A percentile compares a stretch with the other conserved stretches of the same genome.
These are phyloP conservation scores for Urostyla sp. DNA, from an alignment of 73 alveolate species.

Conservation along the genomic window DNA sequence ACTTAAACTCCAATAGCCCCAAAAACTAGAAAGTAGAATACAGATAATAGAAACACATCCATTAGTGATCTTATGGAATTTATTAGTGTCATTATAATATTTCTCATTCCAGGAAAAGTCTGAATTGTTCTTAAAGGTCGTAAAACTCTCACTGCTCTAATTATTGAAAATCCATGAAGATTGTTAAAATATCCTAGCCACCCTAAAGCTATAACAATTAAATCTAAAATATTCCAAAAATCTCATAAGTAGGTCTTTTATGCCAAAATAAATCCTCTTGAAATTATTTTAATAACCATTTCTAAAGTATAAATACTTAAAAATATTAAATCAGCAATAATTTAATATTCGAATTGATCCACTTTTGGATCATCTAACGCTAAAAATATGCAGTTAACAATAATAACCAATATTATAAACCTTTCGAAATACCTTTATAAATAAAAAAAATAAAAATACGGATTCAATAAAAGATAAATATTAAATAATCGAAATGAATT, in stretches of 20 bases:
- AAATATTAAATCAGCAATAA: not conserved
- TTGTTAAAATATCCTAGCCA: constrained; percentile 48
- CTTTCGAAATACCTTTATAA: constrained; percentile 48
- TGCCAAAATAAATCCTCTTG: not conserved
- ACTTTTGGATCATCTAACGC: constrained; percentile 20
- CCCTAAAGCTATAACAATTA: constrained; percentile 69
- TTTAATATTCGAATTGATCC: not conserved
- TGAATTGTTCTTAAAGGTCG: constrained; percentile 80
- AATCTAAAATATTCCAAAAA: constrained; percentile 76
- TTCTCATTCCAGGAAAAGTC: constrained; percentile 69
- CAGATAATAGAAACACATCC: constrained; percentile 65
- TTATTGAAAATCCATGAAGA: too few relatives aligned
- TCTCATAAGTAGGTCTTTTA: constrained; percentile 70
- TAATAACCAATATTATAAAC: constrained; percentile 8
- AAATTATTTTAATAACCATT: constrained; percentile 43
- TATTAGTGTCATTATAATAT: constrained; percentile 51
- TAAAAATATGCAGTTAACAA: constrained; percentile 39
- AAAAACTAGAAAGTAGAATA: constrained; percentile 59
- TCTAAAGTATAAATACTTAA: constrained; percentile 23
- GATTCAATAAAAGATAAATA: too few relatives aligned
- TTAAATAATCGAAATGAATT: too few relatives aligned
- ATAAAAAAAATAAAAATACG: too few relatives aligned
- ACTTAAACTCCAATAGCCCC: constrained; percentile 76
- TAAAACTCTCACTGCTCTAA: constrained; percentile 68
- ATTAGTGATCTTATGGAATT: constrained; percentile 65